Evolutionary conservation across 75 land plant genomes (phyloP), one percentile per base, ranked within the genome.

Genomic region (Larix kaempferi): DNA sequence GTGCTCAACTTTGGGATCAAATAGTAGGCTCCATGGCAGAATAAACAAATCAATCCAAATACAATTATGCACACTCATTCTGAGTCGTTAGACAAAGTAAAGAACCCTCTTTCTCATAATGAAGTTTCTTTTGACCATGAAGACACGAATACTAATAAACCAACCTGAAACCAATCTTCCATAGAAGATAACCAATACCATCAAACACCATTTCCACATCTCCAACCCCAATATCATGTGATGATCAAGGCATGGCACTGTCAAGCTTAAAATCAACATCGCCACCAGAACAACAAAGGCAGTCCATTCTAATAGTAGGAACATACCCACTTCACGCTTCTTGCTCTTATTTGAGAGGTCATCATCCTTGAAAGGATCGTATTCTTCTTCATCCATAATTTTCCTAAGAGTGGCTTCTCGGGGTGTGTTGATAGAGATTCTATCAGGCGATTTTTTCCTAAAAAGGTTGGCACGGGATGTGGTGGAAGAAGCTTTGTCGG

Each of bases 131-230:
- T 93, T 93, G 10, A 93, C 82, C 60, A 91, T 76, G 59, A 91
- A 78, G 16, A 93, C 92, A 2, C 80, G 74, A 16, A 88, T 25
- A 16, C 80, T 52, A 60, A 88, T 82, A 1, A 86, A 39, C 95
- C 93, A 93, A 6, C 79, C 86, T 17, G 98, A 85, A 4, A 94
- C 86, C 57, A 96, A 63, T 6, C 95, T 81, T 3, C 99, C 99
- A 52, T 90, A 92, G 64, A 92, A 85, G 11, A 92, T 33, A 12
- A 91, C 91, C 56, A 89, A 57, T 15, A 85, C 77, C 81, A 94
- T 75, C 52, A 94, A 39, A 41, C 86, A 89, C 99, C 99, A 96
- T 77, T 92, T 92, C 98, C 99, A 96, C 7, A 94, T 73, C 26
- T 74, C 65, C 49, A 96, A 69, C 8, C 90, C 86, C 92, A 91